Percentiles rank a stretch among this genome's conserved stretches.
Evolutionary conservation across 2,329 filamentous ascomycete genomes (phyloP).

Genomic region (Botryosphaeria dothidea): DNA sequence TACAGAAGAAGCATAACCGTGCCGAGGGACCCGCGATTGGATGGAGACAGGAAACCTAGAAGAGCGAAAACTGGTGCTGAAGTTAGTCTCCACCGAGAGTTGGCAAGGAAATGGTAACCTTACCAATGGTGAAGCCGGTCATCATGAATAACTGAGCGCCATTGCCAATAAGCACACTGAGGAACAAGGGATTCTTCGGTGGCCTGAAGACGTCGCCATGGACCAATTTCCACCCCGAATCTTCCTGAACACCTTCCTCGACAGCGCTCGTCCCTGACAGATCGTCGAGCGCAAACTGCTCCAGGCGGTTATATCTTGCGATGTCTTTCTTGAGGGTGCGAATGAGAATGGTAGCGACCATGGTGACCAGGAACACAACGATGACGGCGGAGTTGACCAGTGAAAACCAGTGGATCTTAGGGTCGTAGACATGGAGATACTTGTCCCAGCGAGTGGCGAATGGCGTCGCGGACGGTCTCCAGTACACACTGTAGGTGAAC

Average conservation of each 20-base stretch:
- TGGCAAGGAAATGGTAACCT: constrained; percentile 22
- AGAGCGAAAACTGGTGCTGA: constrained; percentile 71
- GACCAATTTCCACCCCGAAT: constrained; percentile 97
- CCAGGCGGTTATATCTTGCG: constrained; percentile 90
- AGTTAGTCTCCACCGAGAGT: constrained; percentile 20
- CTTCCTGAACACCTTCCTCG: constrained; percentile 93
- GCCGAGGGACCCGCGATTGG: constrained; percentile 89
- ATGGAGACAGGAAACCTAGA: constrained; percentile 91
- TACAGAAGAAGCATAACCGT: constrained; percentile 94
- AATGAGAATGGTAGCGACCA: constrained; percentile 88
- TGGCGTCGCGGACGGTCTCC: constrained; percentile 78
- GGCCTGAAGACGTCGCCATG: constrained; percentile 96
- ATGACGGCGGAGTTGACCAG: constrained; percentile 95
- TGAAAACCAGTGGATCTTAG: constrained; percentile 99
- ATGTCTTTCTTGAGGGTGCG: constrained; percentile 93
- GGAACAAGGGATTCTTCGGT: constrained; percentile 76
- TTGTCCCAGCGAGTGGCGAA: constrained; percentile 99
- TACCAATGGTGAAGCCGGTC: constrained; percentile 85
- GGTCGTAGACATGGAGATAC: constrained; percentile 94
- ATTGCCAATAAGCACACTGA: constrained; percentile 88
- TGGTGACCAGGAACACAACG: constrained; percentile 85
- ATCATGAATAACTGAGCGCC: constrained; percentile 97
- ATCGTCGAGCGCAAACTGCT: constrained; percentile 88
- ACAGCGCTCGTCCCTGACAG: constrained; percentile 72
- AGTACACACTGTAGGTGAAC: constrained; percentile 92